Conservation (phyloP, 2,329 filamentous ascomycete species). For the Pseudopyricularia cyperi region DNA sequence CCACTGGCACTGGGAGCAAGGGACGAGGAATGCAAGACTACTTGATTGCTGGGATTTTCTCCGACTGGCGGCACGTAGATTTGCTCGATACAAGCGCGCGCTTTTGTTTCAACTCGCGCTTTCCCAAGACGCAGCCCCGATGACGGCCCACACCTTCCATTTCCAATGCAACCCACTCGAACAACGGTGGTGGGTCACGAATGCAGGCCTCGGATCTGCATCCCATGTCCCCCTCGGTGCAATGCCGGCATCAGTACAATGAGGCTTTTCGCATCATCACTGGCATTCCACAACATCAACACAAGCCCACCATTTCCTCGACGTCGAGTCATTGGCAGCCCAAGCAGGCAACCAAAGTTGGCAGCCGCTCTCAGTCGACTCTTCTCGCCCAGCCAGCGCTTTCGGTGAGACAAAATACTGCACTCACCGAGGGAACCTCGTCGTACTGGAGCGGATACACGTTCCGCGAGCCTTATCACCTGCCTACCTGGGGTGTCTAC, state of each 20-base stretch:
- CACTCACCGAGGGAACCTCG: neutral
- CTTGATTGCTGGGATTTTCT: neutral
- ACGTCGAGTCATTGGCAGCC: neutral
- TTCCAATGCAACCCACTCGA: neutral
- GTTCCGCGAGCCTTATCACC: neutral
- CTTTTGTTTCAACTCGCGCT: neutral
- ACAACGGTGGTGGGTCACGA: too few species aligned
- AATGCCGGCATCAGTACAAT: too few species aligned
- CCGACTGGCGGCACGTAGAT: neutral
- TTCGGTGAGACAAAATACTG: too few species aligned
- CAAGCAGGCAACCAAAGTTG: neutral
- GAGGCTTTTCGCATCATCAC: too few species aligned
- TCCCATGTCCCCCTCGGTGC: too few species aligned
- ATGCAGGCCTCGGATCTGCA: too few species aligned
- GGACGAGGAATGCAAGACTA: too few species aligned
- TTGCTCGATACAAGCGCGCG: neutral
- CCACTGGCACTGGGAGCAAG: too few species aligned
- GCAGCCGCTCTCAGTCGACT: too few species aligned
- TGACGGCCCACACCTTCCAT: neutral
- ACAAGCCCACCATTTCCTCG: neutral
- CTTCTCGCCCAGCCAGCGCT: too few species aligned
- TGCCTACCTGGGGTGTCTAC: too few species aligned
- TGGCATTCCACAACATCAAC: too few species aligned
- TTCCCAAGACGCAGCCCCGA: neutral
- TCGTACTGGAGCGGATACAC: neutral